These are phyloP conservation scores for Floccularia luteovirens DNA, from an alignment of 768 basidiomycete genomes.

Conservation along the genomic window DNA sequence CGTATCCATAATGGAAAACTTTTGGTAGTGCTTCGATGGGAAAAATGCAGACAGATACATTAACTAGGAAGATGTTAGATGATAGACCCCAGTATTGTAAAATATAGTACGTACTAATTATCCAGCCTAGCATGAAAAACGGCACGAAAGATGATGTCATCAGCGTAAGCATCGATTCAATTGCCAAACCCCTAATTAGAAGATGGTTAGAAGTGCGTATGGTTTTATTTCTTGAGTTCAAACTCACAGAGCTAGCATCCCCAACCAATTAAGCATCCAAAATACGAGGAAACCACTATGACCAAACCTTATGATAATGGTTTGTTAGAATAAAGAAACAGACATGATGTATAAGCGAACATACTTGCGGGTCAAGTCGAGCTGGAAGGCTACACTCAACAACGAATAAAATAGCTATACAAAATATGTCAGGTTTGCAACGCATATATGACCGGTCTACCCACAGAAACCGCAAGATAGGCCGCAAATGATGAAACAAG, in stretches of 20 bases:
- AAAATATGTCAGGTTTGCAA: background rate
- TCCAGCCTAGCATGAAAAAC: slow-evolving; percentile 58
- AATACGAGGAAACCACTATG: slow-evolving; percentile 50
- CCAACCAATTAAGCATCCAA: slow-evolving; percentile 59
- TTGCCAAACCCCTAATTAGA: slow-evolving; percentile 52
- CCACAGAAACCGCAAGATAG: slow-evolving; percentile 30
- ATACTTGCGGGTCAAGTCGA: slow-evolving; percentile 44
- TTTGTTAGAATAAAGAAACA: no score
- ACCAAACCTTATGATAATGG: no score
- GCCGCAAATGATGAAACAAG: slow-evolving; percentile 21
- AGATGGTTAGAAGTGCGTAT: no score
- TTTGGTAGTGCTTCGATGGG: slow-evolving; percentile 45
- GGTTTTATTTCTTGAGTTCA: no score
- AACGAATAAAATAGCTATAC: slow-evolving; percentile 56
- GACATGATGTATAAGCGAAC: no score
- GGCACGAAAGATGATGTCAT: slow-evolving; percentile 44
- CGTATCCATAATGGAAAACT: slow-evolving; percentile 54
- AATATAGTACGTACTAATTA: slow-evolving; percentile 49
- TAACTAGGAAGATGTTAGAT: slow-evolving; percentile 24
- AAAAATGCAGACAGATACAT: slow-evolving; percentile 48
- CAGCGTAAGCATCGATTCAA: slow-evolving; percentile 52
- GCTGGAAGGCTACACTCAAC: slow-evolving; percentile 52
- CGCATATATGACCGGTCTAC: slow-evolving; percentile 5
- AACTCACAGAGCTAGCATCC: slow-evolving; percentile 52
- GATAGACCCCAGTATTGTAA: background rate